Evolutionary conservation across 2,329 filamentous ascomycete genomes (phyloP).

Genomic region (Pseudogymnoascus sp.): DNA sequence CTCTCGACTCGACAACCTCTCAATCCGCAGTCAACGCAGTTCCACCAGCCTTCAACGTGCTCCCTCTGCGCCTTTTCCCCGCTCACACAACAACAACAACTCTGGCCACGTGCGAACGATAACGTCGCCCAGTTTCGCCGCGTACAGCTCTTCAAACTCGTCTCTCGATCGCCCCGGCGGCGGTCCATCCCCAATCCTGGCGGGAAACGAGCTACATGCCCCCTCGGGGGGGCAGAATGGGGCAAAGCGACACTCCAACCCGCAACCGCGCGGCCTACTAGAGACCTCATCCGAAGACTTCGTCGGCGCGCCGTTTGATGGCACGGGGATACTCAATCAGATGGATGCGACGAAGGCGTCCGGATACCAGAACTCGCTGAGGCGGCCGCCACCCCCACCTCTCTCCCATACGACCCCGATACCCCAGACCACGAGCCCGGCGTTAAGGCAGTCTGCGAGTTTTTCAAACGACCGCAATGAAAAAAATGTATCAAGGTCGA

Average conservation of each 20-base stretch:
- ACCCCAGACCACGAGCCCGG: constrained; percentile 45
- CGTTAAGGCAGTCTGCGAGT: constrained; percentile 59
- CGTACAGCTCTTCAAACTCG: constrained; percentile 33
- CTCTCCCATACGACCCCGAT: constrained; percentile 48
- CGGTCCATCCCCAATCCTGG: constrained; percentile 24
- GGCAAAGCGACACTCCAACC: constrained; percentile 30
- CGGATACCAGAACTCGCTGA: constrained; percentile 29
- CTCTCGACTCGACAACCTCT: constrained; percentile 42
- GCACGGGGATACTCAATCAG: constrained; percentile 52
- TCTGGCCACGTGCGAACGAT: constrained; percentile 33
- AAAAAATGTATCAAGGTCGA: constrained; percentile 35
- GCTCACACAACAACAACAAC: constrained; percentile 19
- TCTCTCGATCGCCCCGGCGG: constrained; percentile 28
- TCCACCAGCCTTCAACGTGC: constrained; percentile 55
- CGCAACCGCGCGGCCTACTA: constrained; percentile 34
- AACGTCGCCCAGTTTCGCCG: constrained; percentile 39
- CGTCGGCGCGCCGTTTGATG: constrained; percentile 60
- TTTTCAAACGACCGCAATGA: constrained; percentile 50
- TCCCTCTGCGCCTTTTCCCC: constrained; percentile 46
- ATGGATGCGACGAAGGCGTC: constrained; percentile 41
- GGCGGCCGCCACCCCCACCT: constrained; percentile 37
- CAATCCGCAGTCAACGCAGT: constrained; percentile 56
- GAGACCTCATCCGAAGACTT: constrained; percentile 50
- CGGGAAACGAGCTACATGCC: constrained; percentile 22
- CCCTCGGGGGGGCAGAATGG: constrained; percentile 17